Evolutionary conservation across 2,329 filamentous ascomycete genomes (phyloP), one percentile per base, ranked within the genome.

Genomic region (Aspergillus proliferans): DNA sequence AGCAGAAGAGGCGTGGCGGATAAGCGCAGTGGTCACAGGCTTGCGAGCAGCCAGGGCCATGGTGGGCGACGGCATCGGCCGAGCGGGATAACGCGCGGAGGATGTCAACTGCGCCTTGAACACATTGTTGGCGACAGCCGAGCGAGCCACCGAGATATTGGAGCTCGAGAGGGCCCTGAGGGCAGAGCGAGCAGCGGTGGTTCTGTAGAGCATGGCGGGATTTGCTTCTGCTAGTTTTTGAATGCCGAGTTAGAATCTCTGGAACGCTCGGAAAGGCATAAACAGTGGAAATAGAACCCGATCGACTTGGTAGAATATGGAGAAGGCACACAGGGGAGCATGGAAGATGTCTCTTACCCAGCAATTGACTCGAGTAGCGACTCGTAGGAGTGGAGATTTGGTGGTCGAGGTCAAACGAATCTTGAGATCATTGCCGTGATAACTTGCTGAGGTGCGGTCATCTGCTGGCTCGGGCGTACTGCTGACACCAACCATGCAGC

Each of bases 21-120:
- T 70, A 41, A 78, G 68, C 42, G 74, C 71, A 40, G 70, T 74
- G 54, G 70, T 72, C 33, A 74, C 64, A 39, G 75, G 72, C 62
- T 73, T 71, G 61, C 67, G 69, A 56, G 66, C 56, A 49, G 71
- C 63, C 49, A 77, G 62, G 54, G 73, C 68, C 51, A 76, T 61
- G 59, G 58, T 68, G 24, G 70, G 58, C 18, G 64, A 61, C 28
- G 68, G 56, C 49, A 63, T 60, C 56, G 63, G 59, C 54, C 68
- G 66, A 58, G 62, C 57, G 51, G 64, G 59, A 61, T 55, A 57
- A 48, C 69, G 70, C 53, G 69, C 63, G 56, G 71, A 67, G 47
- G 69, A 70, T 50, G 67, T 71, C 68, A 73, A 67, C 57, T 66
- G 69, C 52, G 71, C 70, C 64, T 69, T 72, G 65, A 71, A 71